phyloP scores from a whole-genome alignment of 1,284 basidiomycete genomes.

The Ceratobasidium sp. region DNA sequence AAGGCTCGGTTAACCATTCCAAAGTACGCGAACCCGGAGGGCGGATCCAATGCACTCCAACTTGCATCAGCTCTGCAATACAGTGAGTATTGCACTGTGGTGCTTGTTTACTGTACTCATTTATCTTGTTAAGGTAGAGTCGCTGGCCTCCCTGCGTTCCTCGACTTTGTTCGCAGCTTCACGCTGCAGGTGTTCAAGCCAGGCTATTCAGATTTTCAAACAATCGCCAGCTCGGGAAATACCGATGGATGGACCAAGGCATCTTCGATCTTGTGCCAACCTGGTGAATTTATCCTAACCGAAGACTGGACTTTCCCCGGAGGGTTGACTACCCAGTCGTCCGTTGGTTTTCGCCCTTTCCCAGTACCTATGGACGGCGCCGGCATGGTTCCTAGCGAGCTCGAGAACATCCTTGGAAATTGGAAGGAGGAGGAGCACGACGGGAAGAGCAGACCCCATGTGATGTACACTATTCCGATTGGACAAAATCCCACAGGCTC shows the following conservation, averaged over 20 bases:
- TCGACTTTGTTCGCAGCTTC: conserved; percentile 70
- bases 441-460: conserved; percentile 73
- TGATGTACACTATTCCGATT: conserved; percentile 82
- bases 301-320: conserved; percentile 82
- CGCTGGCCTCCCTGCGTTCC: conserved; percentile 67
- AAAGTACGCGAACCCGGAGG: conserved; percentile 65
- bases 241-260: conserved; percentile 79
- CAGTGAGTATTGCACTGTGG: conserved; percentile 55
- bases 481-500: conserved; percentile 87
- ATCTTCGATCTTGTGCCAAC: conserved; percentile 73
- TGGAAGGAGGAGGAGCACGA: conserved; percentile 76
- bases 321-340: conserved; percentile 61
- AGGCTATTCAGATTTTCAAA: conserved; percentile 75
- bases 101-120: not conserved
- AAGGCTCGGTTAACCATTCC: conserved; percentile 69
- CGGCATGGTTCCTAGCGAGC: conserved; percentile 74
- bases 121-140: conserved; percentile 58
- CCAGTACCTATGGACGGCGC: conserved; percentile 79
- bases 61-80: conserved; percentile 82
- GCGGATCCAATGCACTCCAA: conserved; percentile 64
- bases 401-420: conserved; percentile 72
- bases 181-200: conserved; percentile 74
- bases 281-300: conserved; percentile 78
- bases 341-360: conserved; percentile 67
- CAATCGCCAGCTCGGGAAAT: conserved; percentile 78